Evolutionary conservation across 2,329 filamentous ascomycete species (phyloP), one percentile per base, ranked within the genome.

Genomic region (Aspergillus sp.): DNA sequence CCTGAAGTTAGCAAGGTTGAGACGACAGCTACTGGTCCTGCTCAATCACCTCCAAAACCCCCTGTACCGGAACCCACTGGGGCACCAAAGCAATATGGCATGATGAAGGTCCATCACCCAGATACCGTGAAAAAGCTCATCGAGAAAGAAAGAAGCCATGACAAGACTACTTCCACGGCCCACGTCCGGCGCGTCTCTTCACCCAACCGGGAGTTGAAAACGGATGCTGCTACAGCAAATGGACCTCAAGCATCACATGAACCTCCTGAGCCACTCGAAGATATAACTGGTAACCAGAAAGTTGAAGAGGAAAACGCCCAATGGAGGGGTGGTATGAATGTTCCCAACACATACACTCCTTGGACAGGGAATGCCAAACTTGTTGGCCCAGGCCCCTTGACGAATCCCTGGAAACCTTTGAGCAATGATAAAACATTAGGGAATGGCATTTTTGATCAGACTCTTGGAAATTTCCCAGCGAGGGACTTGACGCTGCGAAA

Each of bases 391-490:
- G 64, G 73, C 53, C 62, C 74, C 41, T 61, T 74, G 61, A 68
- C 75, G 53, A 85, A 83, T 62, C 80, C 86, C 33, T 88, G 85
- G 85, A 85, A 85, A 55, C 78, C 82, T 39, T 75, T 82, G 39
- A 79, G 75, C 53, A 79, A 79, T 64, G 82, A 84, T 60, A 80
- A 82, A 64, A 81, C 82, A 24, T 79, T 88, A 41, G 85, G 85
- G 15, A 88, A 87, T 70, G 85, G 85, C 30, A 86, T 84, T 2
- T 88, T 88, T 63, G 83, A 86, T 61, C 79, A 79, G 58, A 73
- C 72, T 57, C 79, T 83, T 54, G 76, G 76, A 34, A 77, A 78
- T 41, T 82, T 81, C 54, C 75, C 81, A 46, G 69, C 77, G 41
- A 76, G 78, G 45, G 74, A 80, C 58, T 61, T 76, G 27, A 62